Base-by-base conservation (phyloP, 2,329 filamentous ascomycete species). In the Claviceps humidiphila region DNA sequence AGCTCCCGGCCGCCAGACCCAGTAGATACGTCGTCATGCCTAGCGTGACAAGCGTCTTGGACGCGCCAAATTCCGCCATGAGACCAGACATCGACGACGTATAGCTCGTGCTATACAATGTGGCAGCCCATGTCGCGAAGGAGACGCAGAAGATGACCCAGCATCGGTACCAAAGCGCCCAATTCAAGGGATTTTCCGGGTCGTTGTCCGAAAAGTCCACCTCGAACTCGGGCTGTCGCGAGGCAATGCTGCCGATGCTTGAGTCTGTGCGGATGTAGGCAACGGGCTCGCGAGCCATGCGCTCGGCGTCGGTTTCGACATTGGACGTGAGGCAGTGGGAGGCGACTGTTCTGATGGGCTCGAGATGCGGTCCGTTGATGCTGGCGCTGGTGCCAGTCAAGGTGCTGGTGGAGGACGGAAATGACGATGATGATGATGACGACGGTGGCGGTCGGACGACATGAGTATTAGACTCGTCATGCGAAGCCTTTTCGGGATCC, bases 1-100 rank as follows among this genome's bases (percentile, higher is more conserved):
- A 69, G 38, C 80, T 83, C 1, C 88, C 88, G 1, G 75, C 66
- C 0, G 86, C 87, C 47, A 93, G 74, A 5, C 88, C 88, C 24
- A 88, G 64, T 8, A 93, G 74, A 62, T 93, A 94, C 0, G 84
- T 83, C 0, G 88, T 93, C 45, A 94, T 72, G 5, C 88, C 88
- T 2, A 93, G 70, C 0, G 87, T 86, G 0, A 83, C 76, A n/a
- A 84, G 66, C 0, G 79, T 81, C 38, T 78, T 73, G 14, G 70
- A 63, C 17, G 80, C 72, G 40, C 74, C 68, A 58, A 89, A 91
- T 50, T 87, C 82, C 14, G 73, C 64, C 60, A 81, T 78, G 65
- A 94, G 78, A 0, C 85, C 82, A 0, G 79, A 76, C 38, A 86
- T 79, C 2, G 82, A 83, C 0, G 82, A 79, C 1, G 87, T 89